phyloP scores from a whole-genome alignment of 106 monocot genomes.

The Acorus calamus region DNA sequence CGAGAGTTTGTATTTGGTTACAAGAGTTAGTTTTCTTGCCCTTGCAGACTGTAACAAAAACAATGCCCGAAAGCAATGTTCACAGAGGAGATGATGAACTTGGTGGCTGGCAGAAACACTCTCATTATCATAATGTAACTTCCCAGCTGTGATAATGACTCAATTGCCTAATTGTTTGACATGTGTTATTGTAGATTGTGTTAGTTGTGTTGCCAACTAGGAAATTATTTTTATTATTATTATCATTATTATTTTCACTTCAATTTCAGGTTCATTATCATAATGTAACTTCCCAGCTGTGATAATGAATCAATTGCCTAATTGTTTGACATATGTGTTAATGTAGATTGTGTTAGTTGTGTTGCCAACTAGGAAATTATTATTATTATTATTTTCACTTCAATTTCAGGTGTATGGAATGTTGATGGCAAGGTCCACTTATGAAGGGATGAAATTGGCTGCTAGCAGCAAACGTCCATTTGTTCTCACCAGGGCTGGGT shows the following conservation, averaged over 20 bases:
- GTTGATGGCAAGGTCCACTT: slow-evolving; percentile 96
- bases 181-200: too few species aligned
- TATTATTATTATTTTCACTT: not conserved
- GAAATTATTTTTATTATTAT: not conserved
- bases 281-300: slow-evolving; percentile 43
- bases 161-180: too few species aligned
- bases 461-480: slow-evolving; percentile 59
- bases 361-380: not conserved
- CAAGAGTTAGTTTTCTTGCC: not conserved
- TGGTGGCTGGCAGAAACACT: slow-evolving; percentile 74
- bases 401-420: slow-evolving; percentile 76
- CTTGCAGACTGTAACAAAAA: slow-evolving; percentile 82
- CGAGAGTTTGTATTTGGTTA: not conserved
- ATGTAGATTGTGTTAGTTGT: too few species aligned
- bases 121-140: slow-evolving; percentile 92
- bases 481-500: slow-evolving; percentile 99
- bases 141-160: not conserved
- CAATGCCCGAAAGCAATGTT: slow-evolving; percentile 91
- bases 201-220: too few species aligned
- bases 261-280: slow-evolving; percentile 77
- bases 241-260: not conserved
- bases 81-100: slow-evolving; percentile 81
- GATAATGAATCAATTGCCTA: too few species aligned
- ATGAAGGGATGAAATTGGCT: slow-evolving; percentile 87
- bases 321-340: too few species aligned